Base-by-base conservation (phyloP, 1,139 yeast species). In the Dujonia santamariae region DNA sequence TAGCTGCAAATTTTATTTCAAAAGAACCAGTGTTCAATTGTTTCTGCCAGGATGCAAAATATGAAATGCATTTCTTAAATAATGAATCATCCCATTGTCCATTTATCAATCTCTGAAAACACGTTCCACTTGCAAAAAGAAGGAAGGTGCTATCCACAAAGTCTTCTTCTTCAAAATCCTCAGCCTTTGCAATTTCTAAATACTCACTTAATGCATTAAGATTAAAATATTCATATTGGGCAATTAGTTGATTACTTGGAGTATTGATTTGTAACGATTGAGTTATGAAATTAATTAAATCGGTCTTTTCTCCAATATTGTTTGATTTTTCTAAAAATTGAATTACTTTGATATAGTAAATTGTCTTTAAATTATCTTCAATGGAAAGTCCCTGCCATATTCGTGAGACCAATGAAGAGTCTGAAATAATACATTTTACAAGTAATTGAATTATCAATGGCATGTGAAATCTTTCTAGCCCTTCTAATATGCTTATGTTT, bases 151-250 rank as follows among this genome's bases (percentile, higher is more conserved):
- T 11, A 22, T 7, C 12, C 12, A 5, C n/a, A 22, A n/a, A 7
- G 22, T 7, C 9, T 7, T 22, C 12, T 6, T 22, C n/a, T n/a
- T n/a, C n/a, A n/a, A n/a, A n/a, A n/a, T n/a, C n/a, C n/a, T 11
- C 25, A 22, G n/a, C 9, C 25, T 6, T n/a, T 11, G 7, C 9
- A 6, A 22, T 11, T 4, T n/a, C 15, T 19, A 29, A 19, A 29
- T 21, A 37, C 26, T 40, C 39, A 2, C 36, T 40, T 5, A 59
- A 34, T 2, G 59, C 63, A 34, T 48, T 47, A 3, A 51, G 34
- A 20, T 41, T 43, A 32, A 46, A 56, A 34, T 59, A 59, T 21
- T 49, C 42, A 39, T 51, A 60, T 3, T 39, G 30, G 4, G 50
- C 37, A 11, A 43, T 19, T 5, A 42, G 31, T 12, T 39, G 32